phyloP scores from a whole-genome alignment of 192 early-diverging fungal genomes.

The Paraglomus brasilianum region DNA sequence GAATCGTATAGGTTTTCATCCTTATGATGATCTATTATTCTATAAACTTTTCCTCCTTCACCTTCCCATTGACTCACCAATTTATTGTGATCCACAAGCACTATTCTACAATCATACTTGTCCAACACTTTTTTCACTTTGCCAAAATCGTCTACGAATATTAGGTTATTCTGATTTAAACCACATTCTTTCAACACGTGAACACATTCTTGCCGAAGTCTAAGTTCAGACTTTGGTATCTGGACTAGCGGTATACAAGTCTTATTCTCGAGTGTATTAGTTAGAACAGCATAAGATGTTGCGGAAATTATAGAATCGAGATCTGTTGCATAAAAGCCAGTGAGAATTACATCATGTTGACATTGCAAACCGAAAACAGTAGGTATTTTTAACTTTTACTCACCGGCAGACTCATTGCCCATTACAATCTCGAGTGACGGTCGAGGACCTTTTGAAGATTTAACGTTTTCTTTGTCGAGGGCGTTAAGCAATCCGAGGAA shows the following conservation, averaged over 20 bases:
- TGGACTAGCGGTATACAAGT: slow-evolving; percentile 57
- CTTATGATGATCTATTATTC: slow-evolving; percentile 70
- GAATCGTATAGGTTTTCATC: slow-evolving; percentile 58
- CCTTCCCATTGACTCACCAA: slow-evolving; percentile 34
- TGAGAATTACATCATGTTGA: background rate
- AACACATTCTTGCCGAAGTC: slow-evolving; percentile 61
- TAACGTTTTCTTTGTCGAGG: too few relatives aligned
- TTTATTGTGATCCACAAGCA: slow-evolving; percentile 72
- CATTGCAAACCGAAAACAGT: background rate
- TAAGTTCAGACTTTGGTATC: slow-evolving; percentile 59
- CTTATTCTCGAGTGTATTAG: background rate
- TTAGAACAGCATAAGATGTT: slow-evolving; percentile 54
- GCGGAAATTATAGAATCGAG: slow-evolving; percentile 69
- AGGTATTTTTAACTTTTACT: background rate
- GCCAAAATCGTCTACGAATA: slow-evolving; percentile 51
- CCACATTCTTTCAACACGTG: slow-evolving; percentile 46
- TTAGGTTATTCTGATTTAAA: slow-evolving; percentile 38
- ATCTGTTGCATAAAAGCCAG: slow-evolving; percentile 43
- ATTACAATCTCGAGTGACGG: slow-evolving; percentile 48
- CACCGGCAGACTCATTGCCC: slow-evolving; percentile 78
- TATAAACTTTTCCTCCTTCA: slow-evolving; percentile 43
- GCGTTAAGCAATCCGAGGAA: too few relatives aligned
- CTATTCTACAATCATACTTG: slow-evolving; percentile 34
- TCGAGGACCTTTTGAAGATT: slow-evolving; percentile 4
- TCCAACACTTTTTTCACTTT: background rate